A percentile compares a stretch with the other conserved stretches of the same genome.
phyloP scores from a whole-genome alignment of 805 yeast species.

The Ogataea zsoltii region DNA sequence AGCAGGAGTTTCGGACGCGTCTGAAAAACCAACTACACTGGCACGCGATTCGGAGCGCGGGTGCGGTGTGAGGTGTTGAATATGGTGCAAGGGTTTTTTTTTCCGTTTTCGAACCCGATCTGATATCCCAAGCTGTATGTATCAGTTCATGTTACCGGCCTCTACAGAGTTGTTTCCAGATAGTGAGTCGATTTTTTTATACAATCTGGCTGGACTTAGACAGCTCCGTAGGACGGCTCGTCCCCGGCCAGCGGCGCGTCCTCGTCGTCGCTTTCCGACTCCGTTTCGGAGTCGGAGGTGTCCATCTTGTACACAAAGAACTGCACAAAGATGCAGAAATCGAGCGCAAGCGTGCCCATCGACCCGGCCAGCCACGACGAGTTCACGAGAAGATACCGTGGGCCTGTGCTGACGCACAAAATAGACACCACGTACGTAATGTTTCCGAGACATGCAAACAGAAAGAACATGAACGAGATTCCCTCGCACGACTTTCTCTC shows the following conservation, averaged over 20 bases:
- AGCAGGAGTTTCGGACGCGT: not conserved
- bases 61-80: too few relatives aligned
- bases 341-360: slow-evolving; percentile 81
- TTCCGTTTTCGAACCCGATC: too few relatives aligned
- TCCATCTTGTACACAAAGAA: slow-evolving; percentile 68
- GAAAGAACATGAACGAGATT: slow-evolving; percentile 86
- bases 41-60: too few relatives aligned
- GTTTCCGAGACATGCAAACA: slow-evolving; percentile 95
- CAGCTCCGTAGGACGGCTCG: slow-evolving; percentile 10
- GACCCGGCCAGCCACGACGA: slow-evolving; percentile 93
- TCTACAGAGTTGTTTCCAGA: too few relatives aligned
- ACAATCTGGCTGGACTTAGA: too few relatives aligned
- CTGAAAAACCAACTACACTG: not conserved
- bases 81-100: not conserved
- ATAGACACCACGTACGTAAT: slow-evolving; percentile 87
- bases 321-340: slow-evolving; percentile 80
- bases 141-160: too few relatives aligned
- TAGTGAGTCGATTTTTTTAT: too few relatives aligned
- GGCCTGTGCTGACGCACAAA: slow-evolving; percentile 68
- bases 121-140: too few relatives aligned
- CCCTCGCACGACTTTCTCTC: slow-evolving; percentile 93
- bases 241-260: slow-evolving; percentile 13
- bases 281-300: slow-evolving; percentile 30
- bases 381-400: slow-evolving; percentile 73
- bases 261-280: slow-evolving; percentile 21